Evolutionary conservation across 1,284 basidiomycete genomes (phyloP), one percentile per base, ranked within the genome.

Genomic region (Crucibulum parvulum): DNA sequence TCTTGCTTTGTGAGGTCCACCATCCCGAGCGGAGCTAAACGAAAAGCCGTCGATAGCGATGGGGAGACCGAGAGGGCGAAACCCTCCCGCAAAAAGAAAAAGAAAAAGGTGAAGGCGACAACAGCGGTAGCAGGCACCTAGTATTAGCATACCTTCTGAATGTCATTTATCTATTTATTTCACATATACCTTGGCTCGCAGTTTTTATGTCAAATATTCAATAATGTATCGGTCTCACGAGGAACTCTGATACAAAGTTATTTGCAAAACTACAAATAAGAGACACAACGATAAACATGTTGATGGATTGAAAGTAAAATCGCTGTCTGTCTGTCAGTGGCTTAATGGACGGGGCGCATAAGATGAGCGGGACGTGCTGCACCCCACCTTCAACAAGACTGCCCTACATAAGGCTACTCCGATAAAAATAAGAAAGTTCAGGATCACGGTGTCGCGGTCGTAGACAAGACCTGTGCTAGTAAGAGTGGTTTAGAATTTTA

Each of bases 1-100:
- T 88, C 93, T 34, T 93, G 94, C 73, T 95, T 97, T 70, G 78
- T 93, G 48, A 81, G 79, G 58, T 24, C 2, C 24, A 4, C 24
- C 24, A 24, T 4, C 37, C 36, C n/a, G 45, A 39, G 34, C 66
- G 60, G 16, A 51, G 47, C 58, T 31, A 36, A 15, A 53, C 41
- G 36, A 70, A 59, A 60, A 63, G 56, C 24, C 24, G 24, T 24
- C 24, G 60, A 54, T 2, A 46, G 51, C 48, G 60, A 69, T 51
- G 61, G 63, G 59, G 60, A 71, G 8, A 35, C 51, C 24, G 61
- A 62, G 13, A 55, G 36, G 45, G 39, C 52, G 8, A 47, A 43
- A 37, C 48, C 55, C 37, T 15, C 57, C 15, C 61, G 56, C 55
- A 69, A 72, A 55, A 80, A 74, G 66, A 72, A 6, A 68, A 66